Evolutionary conservation across 805 yeast genomes (phyloP).

Genomic region (Helenozyma rhizophorensis): DNA sequence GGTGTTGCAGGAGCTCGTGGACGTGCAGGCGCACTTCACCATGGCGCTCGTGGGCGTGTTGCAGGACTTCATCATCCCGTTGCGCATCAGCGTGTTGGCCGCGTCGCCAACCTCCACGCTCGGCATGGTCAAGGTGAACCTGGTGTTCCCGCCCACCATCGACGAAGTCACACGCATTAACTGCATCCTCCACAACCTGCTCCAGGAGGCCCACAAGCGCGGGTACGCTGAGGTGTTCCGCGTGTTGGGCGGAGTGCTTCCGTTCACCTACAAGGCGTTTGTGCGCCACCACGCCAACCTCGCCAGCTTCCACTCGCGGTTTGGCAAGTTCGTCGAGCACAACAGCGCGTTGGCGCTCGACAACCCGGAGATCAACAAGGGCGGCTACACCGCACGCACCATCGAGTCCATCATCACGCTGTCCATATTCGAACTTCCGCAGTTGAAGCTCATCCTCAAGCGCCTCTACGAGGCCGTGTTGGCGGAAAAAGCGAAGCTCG

Average conservation of each 20-base stretch:
- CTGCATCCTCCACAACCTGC: conserved; percentile 74
- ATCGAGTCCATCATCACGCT: conserved; percentile 54
- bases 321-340: conserved; percentile 36
- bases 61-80: conserved; percentile 74
- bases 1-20: conserved; percentile 56
- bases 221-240: conserved; percentile 75
- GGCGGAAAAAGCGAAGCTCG: conserved; percentile 35
- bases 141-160: conserved; percentile 88
- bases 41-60: conserved; percentile 67
- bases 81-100: conserved; percentile 64
- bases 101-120: conserved; percentile 35
- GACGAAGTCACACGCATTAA: conserved; percentile 91
- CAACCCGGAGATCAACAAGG: conserved; percentile 26
- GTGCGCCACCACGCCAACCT: conserved; percentile 94
- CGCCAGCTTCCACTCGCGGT: conserved; percentile 53
- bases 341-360: conserved; percentile 26
- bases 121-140: conserved; percentile 65
- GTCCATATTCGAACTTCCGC: conserved; percentile 62
- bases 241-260: conserved; percentile 78
- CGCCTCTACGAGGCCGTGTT: conserved; percentile 49
- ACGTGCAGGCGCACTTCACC: conserved; percentile 72
- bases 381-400: conserved; percentile 23
- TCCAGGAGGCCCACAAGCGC: conserved; percentile 58
- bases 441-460: conserved; percentile 62
- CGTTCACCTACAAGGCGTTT: conserved; percentile 88